phyloP scores from a whole-genome alignment of 2,329 filamentous ascomycete genomes.

The Aspergillus amoenus region DNA sequence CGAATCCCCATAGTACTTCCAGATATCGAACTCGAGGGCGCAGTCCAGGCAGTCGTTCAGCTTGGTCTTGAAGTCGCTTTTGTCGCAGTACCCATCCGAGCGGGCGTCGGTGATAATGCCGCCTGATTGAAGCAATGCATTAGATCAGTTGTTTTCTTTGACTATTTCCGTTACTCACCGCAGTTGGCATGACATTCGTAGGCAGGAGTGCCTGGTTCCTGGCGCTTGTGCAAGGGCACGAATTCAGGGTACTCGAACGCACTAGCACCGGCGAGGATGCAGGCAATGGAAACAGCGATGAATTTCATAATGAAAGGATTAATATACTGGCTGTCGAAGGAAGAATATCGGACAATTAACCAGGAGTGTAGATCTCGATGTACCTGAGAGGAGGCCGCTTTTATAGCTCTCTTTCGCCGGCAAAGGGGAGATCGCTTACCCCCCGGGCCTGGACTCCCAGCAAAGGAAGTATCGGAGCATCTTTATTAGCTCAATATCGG shows the following conservation, averaged over 20 bases:
- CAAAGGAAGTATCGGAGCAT: neutral
- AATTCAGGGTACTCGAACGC: conserved; percentile 4
- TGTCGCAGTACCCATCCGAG: conserved; percentile 1
- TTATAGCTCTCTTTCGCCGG: neutral
- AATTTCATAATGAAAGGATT: neutral
- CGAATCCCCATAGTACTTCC: conserved; percentile 10
- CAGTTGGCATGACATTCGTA: conserved; percentile 11
- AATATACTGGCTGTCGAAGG: neutral
- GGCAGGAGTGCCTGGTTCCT: conserved; percentile 2
- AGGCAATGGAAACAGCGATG: neutral
- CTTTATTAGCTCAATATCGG: neutral
- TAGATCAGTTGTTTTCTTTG: neutral
- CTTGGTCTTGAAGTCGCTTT: neutral
- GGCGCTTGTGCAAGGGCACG: conserved; percentile 6
- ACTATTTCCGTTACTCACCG: neutral
- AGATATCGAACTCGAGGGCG: conserved; percentile 7
- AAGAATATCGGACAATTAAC: neutral
- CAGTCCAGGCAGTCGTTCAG: conserved; percentile 3
- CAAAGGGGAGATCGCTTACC: neutral
- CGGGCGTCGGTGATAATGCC: conserved; percentile 4
- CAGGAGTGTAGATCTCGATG: neutral
- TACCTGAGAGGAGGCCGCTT: neutral
- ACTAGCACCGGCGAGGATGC: neutral
- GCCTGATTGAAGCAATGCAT: neutral
- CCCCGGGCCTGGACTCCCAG: neutral